Percentiles rank a stretch among this genome's conserved stretches.
phyloP scores from a whole-genome alignment of 1,284 basidiomycete genomes.

The Mrakiaceae sp. region DNA sequence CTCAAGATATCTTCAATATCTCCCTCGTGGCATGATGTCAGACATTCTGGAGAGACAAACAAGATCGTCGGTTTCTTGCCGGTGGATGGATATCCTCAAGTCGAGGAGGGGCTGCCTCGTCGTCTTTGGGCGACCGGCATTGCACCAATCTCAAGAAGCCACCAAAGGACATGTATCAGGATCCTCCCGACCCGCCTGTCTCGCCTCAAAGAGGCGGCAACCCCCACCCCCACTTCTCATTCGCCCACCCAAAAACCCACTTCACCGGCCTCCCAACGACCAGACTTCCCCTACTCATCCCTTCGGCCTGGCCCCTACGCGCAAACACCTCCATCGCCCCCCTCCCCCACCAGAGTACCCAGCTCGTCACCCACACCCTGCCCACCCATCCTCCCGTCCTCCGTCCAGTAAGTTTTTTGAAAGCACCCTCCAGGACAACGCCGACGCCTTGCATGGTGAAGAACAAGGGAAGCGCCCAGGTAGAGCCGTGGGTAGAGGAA shows the following conservation, averaged over 20 bases:
- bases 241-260: background rate
- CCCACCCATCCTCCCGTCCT: slow-evolving; percentile 1
- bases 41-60: too few species aligned
- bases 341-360: slow-evolving; percentile 8
- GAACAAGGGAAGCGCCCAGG: slow-evolving; percentile 12
- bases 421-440: slow-evolving; percentile 7
- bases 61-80: too few species aligned
- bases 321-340: slow-evolving; percentile 14
- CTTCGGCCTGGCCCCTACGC: slow-evolving; percentile 6
- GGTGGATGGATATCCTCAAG: too few species aligned
- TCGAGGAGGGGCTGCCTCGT: too few species aligned
- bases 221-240: too few species aligned
- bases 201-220: too few species aligned
- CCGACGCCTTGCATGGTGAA: slow-evolving; percentile 15
- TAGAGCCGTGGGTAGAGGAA: background rate
- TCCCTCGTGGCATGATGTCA: too few species aligned
- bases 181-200: too few species aligned
- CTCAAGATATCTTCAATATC: too few species aligned
- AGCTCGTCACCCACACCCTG: slow-evolving; percentile 1
- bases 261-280: slow-evolving; percentile 2
- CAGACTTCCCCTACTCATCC: slow-evolving; percentile 7
- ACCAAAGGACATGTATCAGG: too few species aligned
- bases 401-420: background rate
- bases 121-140: too few species aligned
- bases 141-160: too few species aligned